phyloP scores from a whole-genome alignment of 352 stramenopile species.

The Phytophthora chlamydospora region DNA sequence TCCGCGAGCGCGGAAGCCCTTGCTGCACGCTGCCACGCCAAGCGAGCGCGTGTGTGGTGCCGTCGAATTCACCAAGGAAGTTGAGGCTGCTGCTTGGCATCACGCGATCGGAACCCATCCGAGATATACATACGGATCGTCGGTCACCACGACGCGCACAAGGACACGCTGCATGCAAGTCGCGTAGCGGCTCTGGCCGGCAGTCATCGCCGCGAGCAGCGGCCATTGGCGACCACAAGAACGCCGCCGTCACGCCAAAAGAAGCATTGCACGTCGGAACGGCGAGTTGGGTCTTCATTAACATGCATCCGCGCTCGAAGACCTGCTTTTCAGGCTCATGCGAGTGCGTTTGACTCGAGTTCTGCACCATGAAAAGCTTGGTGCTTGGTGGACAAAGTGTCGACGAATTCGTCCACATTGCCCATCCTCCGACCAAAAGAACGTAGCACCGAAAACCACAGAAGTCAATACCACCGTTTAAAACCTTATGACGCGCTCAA shows the following conservation, averaged over 20 bases:
- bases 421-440: too few relatives aligned
- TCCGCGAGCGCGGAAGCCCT: not conserved
- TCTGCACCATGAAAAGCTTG: not conserved
- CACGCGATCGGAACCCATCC: not conserved
- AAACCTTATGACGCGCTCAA: too few relatives aligned
- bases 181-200: not conserved
- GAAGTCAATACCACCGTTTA: not conserved
- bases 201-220: conserved; percentile 10
- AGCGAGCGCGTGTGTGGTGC: too few relatives aligned
- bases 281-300: not conserved
- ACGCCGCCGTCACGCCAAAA: not conserved
- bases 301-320: too few relatives aligned
- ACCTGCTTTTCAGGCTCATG: too few relatives aligned
- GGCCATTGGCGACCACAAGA: not conserved
- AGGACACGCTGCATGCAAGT: conserved; percentile 7
- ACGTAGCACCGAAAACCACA: not conserved
- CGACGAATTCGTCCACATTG: too few relatives aligned
- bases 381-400: not conserved
- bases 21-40: not conserved
- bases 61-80: too few relatives aligned
- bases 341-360: too few relatives aligned
- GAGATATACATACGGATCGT: conserved; percentile 13
- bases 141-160: not conserved
- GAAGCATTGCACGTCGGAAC: conserved; percentile 2
- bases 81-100: not conserved